phyloP scores from a whole-genome alignment of 305 asterid species.

The Solanum aculeatissimum region DNA sequence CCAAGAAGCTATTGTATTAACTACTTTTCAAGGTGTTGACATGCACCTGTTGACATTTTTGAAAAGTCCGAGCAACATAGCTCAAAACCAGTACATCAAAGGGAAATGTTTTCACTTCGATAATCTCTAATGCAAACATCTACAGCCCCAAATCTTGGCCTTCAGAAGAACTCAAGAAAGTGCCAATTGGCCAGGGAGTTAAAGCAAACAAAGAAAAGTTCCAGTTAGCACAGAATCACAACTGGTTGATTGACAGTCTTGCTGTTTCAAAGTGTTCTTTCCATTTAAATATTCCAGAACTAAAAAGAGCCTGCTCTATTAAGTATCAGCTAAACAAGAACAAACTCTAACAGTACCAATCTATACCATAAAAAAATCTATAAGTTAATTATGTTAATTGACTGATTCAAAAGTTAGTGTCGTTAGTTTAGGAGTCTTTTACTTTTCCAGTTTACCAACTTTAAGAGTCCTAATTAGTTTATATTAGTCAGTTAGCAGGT shows the following conservation, averaged over 20 bases:
- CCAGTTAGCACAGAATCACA: not conserved
- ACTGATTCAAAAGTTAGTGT: too few relatives aligned
- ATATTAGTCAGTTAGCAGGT: too few relatives aligned
- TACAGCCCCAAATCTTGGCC: not conserved
- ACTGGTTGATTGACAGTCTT: not conserved
- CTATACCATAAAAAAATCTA: not conserved
- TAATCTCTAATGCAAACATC: not conserved
- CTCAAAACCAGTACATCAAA: not conserved
- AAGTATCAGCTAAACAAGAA: not conserved
- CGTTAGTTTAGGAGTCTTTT: too few relatives aligned
- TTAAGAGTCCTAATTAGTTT: too few relatives aligned
- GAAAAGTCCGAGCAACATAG: not conserved
- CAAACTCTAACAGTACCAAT: not conserved
- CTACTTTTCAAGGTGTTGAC: not conserved
- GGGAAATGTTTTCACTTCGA: not conserved
- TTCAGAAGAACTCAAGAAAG: not conserved
- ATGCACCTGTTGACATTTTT: not conserved
- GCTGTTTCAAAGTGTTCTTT: not conserved
- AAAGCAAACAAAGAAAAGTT: not conserved
- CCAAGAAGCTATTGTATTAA: not conserved
- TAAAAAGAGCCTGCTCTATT: not conserved
- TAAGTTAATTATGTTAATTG: not conserved
- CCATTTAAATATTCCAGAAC: not conserved
- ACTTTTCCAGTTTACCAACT: too few relatives aligned
- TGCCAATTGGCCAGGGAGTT: not conserved